phyloP scores from a whole-genome alignment of 2,329 filamentous ascomycete species.

The Hymenoscyphus occultus region DNA sequence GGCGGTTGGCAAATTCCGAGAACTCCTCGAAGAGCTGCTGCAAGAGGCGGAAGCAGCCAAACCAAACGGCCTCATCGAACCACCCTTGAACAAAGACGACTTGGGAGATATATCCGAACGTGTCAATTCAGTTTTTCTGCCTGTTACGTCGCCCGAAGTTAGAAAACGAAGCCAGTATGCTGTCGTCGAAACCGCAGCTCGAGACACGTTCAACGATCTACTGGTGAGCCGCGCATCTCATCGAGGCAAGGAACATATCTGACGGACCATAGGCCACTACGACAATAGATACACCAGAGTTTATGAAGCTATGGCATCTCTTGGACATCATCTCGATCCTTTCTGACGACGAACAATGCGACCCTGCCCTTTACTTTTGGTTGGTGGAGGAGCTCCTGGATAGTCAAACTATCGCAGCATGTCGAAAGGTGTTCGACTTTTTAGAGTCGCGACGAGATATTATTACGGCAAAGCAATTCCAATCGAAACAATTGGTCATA shows the following conservation, averaged over 20 bases:
- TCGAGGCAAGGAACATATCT: slow-evolving; percentile 34
- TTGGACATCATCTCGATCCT: slow-evolving; percentile 88
- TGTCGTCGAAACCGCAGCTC: slow-evolving; percentile 78
- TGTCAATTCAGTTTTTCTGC: slow-evolving; percentile 42
- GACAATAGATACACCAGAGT: slow-evolving; percentile 72
- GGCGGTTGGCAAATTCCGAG: slow-evolving; percentile 52
- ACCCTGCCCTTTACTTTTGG: slow-evolving; percentile 81
- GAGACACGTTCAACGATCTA: slow-evolving; percentile 74
- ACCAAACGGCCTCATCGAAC: slow-evolving; percentile 62
- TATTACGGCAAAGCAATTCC: slow-evolving; percentile 77
- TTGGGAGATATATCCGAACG: slow-evolving; percentile 50
- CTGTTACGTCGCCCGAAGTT: slow-evolving; percentile 23
- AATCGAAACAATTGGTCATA: slow-evolving; percentile 82
- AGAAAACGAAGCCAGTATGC: slow-evolving; percentile 57
- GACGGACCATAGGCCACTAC: slow-evolving; percentile 60
- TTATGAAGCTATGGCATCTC: slow-evolving; percentile 87
- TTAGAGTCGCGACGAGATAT: slow-evolving; percentile 88
- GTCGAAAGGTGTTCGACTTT: slow-evolving; percentile 88
- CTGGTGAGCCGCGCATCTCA: slow-evolving; percentile 56
- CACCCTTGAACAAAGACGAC: slow-evolving; percentile 69
- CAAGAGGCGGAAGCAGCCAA: slow-evolving; percentile 58
- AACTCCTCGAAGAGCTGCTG: slow-evolving; percentile 56
- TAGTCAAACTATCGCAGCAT: slow-evolving; percentile 90
- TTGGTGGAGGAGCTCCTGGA: slow-evolving; percentile 93
- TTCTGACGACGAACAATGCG: slow-evolving; percentile 74